Conservation (phyloP, 1,139 yeast species). For the Hyphopichia wangnamkhiaoensis region DNA sequence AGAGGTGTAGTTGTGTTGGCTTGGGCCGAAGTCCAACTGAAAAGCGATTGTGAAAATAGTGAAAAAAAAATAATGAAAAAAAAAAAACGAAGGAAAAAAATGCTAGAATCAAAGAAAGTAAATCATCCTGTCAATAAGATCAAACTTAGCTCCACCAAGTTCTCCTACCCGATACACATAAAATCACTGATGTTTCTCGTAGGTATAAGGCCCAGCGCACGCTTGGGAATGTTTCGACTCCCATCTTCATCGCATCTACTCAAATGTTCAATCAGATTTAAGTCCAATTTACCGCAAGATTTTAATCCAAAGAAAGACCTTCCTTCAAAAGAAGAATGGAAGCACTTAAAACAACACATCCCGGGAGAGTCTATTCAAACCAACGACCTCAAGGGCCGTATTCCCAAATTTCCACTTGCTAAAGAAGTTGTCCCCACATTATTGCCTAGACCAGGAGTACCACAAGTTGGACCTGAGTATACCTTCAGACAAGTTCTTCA, state of each 20-base stretch:
- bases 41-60: too few relatives aligned
- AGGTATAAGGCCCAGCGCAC: background rate
- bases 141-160: too few relatives aligned
- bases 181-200: background rate
- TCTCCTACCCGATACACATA: background rate
- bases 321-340: slow-evolving; percentile 46
- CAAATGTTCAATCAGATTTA: slow-evolving; percentile 14
- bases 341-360: slow-evolving; percentile 49
- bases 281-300: slow-evolving; percentile 31
- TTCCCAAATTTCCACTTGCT: slow-evolving; percentile 67
- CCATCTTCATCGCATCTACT: background rate
- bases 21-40: too few relatives aligned
- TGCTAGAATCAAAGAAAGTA: too few relatives aligned
- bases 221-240: background rate
- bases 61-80: too few relatives aligned
- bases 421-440: slow-evolving; percentile 69
- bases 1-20: too few relatives aligned
- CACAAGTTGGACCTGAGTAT: slow-evolving; percentile 59
- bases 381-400: slow-evolving; percentile 48
- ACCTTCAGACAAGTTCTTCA: slow-evolving; percentile 66
- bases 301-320: slow-evolving; percentile 26
- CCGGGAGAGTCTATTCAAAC: slow-evolving; percentile 61
- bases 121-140: too few relatives aligned
- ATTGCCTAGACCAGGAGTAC: slow-evolving; percentile 73
- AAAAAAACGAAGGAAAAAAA: too few relatives aligned